A percentile compares a stretch with the other conserved stretches of the same genome.
These are phyloP conservation scores for Stenocarpella maydis DNA, from an alignment of 2,329 filamentous ascomycete genomes.

Conservation along the genomic window DNA sequence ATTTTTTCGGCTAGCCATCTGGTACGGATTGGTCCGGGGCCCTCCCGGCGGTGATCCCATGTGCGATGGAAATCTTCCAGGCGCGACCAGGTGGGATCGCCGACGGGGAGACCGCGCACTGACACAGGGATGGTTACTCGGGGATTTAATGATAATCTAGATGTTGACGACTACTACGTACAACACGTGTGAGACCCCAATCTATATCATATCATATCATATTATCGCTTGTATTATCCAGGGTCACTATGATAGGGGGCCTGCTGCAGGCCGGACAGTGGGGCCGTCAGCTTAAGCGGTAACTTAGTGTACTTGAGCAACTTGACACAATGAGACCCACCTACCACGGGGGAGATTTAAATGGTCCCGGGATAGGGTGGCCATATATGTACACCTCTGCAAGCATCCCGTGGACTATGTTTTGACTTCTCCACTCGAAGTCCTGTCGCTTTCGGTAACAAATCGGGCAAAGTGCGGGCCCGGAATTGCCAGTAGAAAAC, in stretches of 20 bases:
- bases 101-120: constrained; percentile 17
- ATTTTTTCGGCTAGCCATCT: background rate
- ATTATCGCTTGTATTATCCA: background rate
- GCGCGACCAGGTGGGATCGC: background rate
- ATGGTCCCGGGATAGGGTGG: constrained; percentile 19
- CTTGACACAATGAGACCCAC: constrained; percentile 7
- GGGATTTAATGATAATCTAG: background rate
- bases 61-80: background rate
- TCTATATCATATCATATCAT: constrained; percentile 11
- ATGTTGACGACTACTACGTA: background rate
- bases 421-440: too few species aligned
- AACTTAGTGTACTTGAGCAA: too few species aligned
- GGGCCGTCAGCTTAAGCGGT: constrained; percentile 2
- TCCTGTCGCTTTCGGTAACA: too few species aligned
- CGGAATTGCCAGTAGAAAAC: too few species aligned
- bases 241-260: constrained; percentile 12
- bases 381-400: too few species aligned
- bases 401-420: too few species aligned
- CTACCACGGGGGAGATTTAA: constrained; percentile 1
- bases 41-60: background rate
- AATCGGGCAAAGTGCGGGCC: too few species aligned
- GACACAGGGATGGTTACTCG: constrained; percentile 10
- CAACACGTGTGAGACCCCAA: constrained; percentile 10
- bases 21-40: constrained; percentile 19
- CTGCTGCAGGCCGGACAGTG: background rate